A percentile compares a stretch with the other conserved stretches of the same genome.
Evolutionary conservation across 2,329 filamentous ascomycete species (phyloP).

Genomic region (Tolypocladium tundrense): DNA sequence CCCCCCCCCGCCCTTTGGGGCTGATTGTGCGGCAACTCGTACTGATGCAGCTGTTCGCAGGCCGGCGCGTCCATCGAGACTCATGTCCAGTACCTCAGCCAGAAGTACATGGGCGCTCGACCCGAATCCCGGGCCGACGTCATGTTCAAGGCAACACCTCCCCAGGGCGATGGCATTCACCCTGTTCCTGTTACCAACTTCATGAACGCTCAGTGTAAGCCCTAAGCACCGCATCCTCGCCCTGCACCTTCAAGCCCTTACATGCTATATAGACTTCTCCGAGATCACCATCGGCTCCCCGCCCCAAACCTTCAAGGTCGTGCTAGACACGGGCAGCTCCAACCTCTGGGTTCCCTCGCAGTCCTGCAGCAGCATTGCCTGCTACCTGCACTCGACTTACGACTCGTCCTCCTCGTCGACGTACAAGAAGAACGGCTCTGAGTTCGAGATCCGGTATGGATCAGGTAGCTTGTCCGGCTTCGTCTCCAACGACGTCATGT

Average conservation of each 20-base stretch:
- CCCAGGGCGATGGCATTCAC: slow-evolving; percentile 59
- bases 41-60: slow-evolving; percentile 30
- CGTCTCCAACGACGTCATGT: slow-evolving; percentile 77
- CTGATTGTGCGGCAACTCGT: not conserved
- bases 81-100: slow-evolving; percentile 73
- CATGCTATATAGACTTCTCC: slow-evolving; percentile 70
- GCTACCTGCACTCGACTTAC: slow-evolving; percentile 96
- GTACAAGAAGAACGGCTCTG: slow-evolving; percentile 87
- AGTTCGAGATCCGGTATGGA: slow-evolving; percentile 90
- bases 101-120: slow-evolving; percentile 87
- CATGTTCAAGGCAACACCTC: slow-evolving; percentile 67
- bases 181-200: slow-evolving; percentile 92
- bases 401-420: slow-evolving; percentile 81
- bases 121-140: slow-evolving; percentile 59
- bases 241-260: not conserved
- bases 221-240: too few species aligned
- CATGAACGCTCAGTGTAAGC: slow-evolving; percentile 94
- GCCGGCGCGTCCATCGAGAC: slow-evolving; percentile 67
- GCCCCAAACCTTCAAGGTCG: slow-evolving; percentile 93
- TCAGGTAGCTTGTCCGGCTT: slow-evolving; percentile 91
- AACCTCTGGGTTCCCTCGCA: slow-evolving; percentile 96
- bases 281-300: slow-evolving; percentile 89
- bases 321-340: slow-evolving; percentile 96
- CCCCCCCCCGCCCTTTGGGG: slow-evolving; percentile 5
- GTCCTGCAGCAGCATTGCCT: slow-evolving; percentile 89